Conservation (phyloP, 2,329 filamentous ascomycete species). For the Venturia nashicola region DNA sequence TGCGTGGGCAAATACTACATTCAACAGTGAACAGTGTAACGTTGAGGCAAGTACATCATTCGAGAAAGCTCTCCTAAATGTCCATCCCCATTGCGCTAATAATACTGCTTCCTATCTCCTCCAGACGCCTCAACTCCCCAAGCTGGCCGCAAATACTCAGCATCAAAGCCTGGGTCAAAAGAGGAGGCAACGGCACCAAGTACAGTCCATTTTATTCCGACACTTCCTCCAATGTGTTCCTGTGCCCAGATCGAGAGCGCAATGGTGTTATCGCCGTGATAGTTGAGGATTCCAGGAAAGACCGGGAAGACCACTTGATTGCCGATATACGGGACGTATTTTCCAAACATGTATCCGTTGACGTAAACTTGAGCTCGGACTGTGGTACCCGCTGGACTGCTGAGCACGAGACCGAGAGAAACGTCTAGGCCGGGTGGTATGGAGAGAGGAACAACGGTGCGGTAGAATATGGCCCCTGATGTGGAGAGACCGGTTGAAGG, state of each 20-base stretch:
- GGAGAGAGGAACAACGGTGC: conserved; percentile 38
- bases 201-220: background rate
- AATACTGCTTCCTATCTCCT: background rate
- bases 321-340: conserved; percentile 48
- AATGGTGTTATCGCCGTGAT: conserved; percentile 46
- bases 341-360: conserved; percentile 48
- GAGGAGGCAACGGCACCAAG: background rate
- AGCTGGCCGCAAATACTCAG: background rate
- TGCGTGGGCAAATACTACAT: no score
- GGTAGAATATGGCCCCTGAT: conserved; percentile 44
- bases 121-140: background rate
- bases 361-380: conserved; percentile 46
- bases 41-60: no score
- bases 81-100: background rate
- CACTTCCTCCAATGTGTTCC: conserved; percentile 20
- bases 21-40: no score
- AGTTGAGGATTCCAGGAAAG: conserved; percentile 46
- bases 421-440: conserved; percentile 42
- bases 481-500: conserved; percentile 30
- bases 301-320: conserved; percentile 51
- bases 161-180: background rate
- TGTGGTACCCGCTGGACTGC: conserved; percentile 29
- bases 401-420: conserved; percentile 43
- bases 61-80: no score
- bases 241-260: conserved; percentile 49